Evolutionary conservation across 352 stramenopile genomes (phyloP), one percentile per base, ranked within the genome.

Genomic region (Plasmopara viticola): DNA sequence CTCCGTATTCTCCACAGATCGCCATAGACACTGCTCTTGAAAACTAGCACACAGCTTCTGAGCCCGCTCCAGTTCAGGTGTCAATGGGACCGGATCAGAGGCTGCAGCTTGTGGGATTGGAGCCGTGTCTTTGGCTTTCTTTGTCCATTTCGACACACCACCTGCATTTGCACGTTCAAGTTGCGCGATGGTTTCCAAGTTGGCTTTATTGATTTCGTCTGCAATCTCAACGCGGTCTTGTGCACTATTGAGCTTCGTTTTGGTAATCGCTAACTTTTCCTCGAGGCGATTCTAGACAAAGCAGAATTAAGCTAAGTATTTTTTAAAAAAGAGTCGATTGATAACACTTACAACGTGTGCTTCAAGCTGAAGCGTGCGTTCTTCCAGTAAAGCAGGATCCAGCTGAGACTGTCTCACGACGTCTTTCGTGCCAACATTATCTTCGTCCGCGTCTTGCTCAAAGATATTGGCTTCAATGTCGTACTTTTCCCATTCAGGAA

Each of bases 1-100:
- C 54, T 89, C 75, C 12, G 70, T 68, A 28, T 73, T 70, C 51
- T 89, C 75, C 18, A 89, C 75, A 4, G 76, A 84, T 28, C 71
- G 69, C 78, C 74, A 89, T n/a, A 89, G 53, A 68, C 77, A 84
- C 60, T 89, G 75, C 51, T 89, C 68, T 55, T 89, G 78, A 51
- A 89, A 86, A n/a, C 64, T 64, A 13, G 73, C 76, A 30, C 77
- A 86, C 34, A 86, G 53, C 51, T 58, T 59, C 50, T 75, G 61
- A 37, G 72, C 54, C 1, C 67, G 66, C 47, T 86, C 59, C 14
- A 76, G 56, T 51, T 74, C 58, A 9, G 37, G 33, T 58, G 38
- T 43, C 43, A 68, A 54, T 29, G 31, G 44, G 30, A 56, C 40
- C 44, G 39, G 41, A 17, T 28, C 14, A 30, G 17, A 18, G 53